phyloP scores from a whole-genome alignment of 306 rosid genomes.

The Sophora flavescens region DNA sequence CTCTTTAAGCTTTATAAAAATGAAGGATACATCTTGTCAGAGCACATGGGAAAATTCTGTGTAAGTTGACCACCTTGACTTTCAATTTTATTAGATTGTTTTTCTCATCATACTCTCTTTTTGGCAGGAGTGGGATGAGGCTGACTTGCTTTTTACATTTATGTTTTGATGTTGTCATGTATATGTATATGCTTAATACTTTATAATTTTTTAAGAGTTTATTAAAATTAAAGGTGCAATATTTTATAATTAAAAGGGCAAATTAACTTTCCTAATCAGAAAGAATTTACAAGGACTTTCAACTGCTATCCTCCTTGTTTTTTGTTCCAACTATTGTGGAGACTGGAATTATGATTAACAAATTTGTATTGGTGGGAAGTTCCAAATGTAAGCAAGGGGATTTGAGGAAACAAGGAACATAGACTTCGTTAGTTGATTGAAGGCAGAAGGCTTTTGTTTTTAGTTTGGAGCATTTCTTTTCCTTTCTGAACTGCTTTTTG shows the following conservation, averaged over 20 bases:
- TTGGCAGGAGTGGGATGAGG: not conserved
- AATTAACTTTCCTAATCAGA: not conserved
- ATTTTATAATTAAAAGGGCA: constrained; percentile 10
- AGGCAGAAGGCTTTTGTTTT: constrained; percentile 20
- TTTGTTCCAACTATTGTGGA: constrained; percentile 4
- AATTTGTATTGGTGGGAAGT: not conserved
- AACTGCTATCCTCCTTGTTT: constrained; percentile 10
- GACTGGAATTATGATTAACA: not conserved
- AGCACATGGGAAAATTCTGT: constrained; percentile 74
- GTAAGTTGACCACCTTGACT: constrained; percentile 60
- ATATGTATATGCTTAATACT: not conserved
- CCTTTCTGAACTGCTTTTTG: constrained; percentile 3
- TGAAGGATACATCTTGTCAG: constrained; percentile 88
- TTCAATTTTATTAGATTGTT: constrained; percentile 27
- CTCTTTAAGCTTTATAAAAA: constrained; percentile 70
- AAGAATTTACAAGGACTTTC: not conserved
- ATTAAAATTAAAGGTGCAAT: not conserved
- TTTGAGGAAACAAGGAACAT: not conserved
- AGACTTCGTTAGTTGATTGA: not conserved
- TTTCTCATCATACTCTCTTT: not conserved
- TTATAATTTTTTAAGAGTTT: not conserved
- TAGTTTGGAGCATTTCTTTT: not conserved
- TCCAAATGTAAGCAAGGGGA: not conserved
- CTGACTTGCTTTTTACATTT: not conserved
- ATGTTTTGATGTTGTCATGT: not conserved